Conservation (phyloP, 2,329 filamentous ascomycete species). For the Aureobasidium sp. region DNA sequence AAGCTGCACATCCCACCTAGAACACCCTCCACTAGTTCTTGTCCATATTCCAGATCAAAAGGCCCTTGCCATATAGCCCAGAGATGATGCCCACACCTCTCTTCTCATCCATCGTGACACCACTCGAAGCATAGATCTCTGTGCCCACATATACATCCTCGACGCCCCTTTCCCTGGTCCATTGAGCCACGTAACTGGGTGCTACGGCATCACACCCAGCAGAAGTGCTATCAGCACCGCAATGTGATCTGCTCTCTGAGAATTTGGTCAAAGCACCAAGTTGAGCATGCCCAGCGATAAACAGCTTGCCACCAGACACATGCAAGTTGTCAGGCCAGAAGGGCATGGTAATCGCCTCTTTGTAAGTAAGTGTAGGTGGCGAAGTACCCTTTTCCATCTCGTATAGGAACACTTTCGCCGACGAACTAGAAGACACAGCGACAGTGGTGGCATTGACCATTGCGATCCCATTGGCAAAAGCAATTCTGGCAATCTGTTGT, state of each 20-base stretch:
- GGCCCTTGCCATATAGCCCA: constrained; percentile 36
- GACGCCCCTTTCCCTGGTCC: constrained; percentile 31
- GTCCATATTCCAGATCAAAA: constrained; percentile 30
- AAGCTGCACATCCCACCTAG: not conserved
- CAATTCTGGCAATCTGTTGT: constrained; percentile 26
- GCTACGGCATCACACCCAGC: constrained; percentile 19
- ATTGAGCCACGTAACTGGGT: constrained; percentile 34
- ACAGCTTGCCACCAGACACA: constrained; percentile 31
- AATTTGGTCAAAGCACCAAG: constrained; percentile 26
- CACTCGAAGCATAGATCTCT: constrained; percentile 32
- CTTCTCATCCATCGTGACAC: constrained; percentile 32
- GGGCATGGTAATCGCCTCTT: constrained; percentile 22
- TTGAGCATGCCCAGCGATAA: constrained; percentile 38
- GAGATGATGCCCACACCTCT: constrained; percentile 31
- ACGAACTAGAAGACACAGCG: constrained; percentile 33
- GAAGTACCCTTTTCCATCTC: constrained; percentile 14
- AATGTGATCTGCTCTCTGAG: constrained; percentile 21
- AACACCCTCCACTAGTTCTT: not conserved
- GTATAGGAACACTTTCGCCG: constrained; percentile 32
- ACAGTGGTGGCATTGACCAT: constrained; percentile 31
- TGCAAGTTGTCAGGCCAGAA: constrained; percentile 36
- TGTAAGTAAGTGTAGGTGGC: constrained; percentile 14
- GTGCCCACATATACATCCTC: constrained; percentile 32
- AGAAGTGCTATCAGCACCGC: constrained; percentile 17
- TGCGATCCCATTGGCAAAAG: constrained; percentile 38